These are phyloP conservation scores for Colletotrichum liaoningense DNA, from an alignment of 2,329 filamentous ascomycete species.

Conservation along the genomic window DNA sequence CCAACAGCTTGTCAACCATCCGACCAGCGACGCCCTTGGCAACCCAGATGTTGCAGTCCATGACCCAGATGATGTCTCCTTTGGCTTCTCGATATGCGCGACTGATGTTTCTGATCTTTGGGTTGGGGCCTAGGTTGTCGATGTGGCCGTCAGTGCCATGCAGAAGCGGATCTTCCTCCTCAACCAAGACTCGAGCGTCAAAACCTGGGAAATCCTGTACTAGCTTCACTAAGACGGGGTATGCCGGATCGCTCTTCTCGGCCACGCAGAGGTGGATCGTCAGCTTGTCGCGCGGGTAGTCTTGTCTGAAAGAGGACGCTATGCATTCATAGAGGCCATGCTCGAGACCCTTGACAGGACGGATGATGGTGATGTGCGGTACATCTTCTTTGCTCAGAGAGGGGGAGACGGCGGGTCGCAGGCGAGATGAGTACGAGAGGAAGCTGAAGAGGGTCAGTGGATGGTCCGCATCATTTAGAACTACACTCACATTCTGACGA, in stretches of 20 bases:
- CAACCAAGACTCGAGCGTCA: slow-evolving; percentile 80
- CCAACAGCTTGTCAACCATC: slow-evolving; percentile 90
- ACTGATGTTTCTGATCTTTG: slow-evolving; percentile 98
- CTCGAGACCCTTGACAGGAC: slow-evolving; percentile 93
- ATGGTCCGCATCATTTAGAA: not conserved
- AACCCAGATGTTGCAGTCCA: slow-evolving; percentile 98
- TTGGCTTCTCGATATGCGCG: slow-evolving; percentile 89
- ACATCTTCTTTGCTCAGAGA: slow-evolving; percentile 64
- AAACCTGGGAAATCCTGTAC: slow-evolving; percentile 78
- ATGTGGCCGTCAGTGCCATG: slow-evolving; percentile 61
- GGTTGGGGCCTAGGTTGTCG: slow-evolving; percentile 85
- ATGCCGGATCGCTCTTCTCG: slow-evolving; percentile 79
- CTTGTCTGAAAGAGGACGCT: slow-evolving; percentile 83
- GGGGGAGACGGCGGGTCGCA: slow-evolving; percentile 62
- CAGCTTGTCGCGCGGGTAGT: slow-evolving; percentile 81
- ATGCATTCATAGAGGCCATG: slow-evolving; percentile 93
- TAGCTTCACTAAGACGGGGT: slow-evolving; percentile 77
- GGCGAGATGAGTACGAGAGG: slow-evolving; percentile 62
- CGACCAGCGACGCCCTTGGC: slow-evolving; percentile 81
- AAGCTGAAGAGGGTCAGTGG: slow-evolving; percentile 51
- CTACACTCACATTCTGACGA: slow-evolving; percentile 63
- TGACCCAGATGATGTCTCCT: slow-evolving; percentile 90
- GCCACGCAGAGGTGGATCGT: slow-evolving; percentile 87
- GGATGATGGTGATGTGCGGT: slow-evolving; percentile 89
- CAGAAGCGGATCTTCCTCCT: slow-evolving; percentile 82